A percentile compares a stretch with the other conserved stretches of the same genome.
phyloP scores from a whole-genome alignment of 2,329 filamentous ascomycete species.

The Zasmidium citrigriseum region DNA sequence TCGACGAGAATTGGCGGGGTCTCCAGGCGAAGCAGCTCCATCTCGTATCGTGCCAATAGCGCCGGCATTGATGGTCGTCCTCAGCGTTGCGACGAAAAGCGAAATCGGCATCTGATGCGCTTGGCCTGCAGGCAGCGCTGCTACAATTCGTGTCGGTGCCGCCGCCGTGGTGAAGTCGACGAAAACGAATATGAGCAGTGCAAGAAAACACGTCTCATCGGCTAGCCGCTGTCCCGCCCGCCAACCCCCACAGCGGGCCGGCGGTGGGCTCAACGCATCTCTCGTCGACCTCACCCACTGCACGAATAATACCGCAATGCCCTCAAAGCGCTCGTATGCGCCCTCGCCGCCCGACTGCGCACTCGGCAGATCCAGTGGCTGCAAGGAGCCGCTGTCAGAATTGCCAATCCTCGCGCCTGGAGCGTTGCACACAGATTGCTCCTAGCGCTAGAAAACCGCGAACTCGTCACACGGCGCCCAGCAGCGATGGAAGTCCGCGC shows the following conservation, averaged over 20 bases:
- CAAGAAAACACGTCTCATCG: neutral
- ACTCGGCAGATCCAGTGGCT: neutral
- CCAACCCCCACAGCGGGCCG: neutral
- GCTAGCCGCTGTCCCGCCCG: neutral
- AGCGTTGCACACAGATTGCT: constrained; percentile 1
- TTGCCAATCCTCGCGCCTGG: neutral
- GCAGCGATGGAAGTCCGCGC: neutral
- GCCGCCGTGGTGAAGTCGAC: too few species aligned
- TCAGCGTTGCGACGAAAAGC: neutral
- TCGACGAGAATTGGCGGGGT: neutral
- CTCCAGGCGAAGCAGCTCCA: neutral
- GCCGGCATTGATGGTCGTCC: neutral
- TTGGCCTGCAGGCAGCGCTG: too few species aligned
- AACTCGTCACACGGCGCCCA: neutral
- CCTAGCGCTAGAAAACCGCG: constrained; percentile 9
- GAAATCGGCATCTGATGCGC: too few species aligned
- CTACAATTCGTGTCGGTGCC: too few species aligned
- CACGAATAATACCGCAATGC: too few species aligned
- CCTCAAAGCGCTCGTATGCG: too few species aligned
- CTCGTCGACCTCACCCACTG: neutral
- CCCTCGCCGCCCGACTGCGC: neutral
- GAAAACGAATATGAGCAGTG: too few species aligned
- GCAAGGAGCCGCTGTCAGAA: constrained; percentile 17
- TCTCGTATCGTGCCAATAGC: neutral
- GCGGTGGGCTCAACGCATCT: neutral